These are phyloP conservation scores for Hirsutella thompsonii DNA, from an alignment of 2,329 filamentous ascomycete species.

Conservation along the genomic window DNA sequence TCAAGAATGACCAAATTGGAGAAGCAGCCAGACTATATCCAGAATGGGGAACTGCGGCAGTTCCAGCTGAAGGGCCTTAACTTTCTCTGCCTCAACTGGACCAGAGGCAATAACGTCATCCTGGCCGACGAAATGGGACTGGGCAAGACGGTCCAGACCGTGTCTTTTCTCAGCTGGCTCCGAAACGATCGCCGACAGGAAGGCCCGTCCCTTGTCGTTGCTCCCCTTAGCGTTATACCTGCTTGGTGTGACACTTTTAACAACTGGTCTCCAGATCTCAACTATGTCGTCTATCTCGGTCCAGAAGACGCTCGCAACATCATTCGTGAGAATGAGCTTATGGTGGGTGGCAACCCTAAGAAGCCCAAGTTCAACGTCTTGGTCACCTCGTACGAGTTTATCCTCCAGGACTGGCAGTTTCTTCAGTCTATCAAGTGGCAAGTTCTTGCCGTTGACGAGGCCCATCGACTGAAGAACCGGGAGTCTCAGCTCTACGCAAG, in stretches of 20 bases:
- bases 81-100: conserved; percentile 95
- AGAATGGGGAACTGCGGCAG: conserved; percentile 71
- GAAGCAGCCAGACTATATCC: conserved; percentile 75
- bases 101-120: conserved; percentile 86
- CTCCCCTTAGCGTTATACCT: conserved; percentile 90
- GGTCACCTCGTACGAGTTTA: conserved; percentile 95
- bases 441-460: conserved; percentile 90
- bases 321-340: conserved; percentile 81
- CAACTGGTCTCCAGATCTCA: conserved; percentile 86
- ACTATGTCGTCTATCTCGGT: conserved; percentile 94
- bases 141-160: conserved; percentile 95
- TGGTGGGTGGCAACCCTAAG: conserved; percentile 73
- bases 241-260: conserved; percentile 98
- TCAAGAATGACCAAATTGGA: conserved; percentile 61
- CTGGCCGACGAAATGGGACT: conserved; percentile 97
- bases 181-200: conserved; percentile 81
- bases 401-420: conserved; percentile 73
- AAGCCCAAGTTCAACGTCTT: conserved; percentile 96
- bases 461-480: conserved; percentile 90
- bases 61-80: conserved; percentile 93
- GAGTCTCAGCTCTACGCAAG: conserved; percentile 88
- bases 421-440: conserved; percentile 93
- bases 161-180: conserved; percentile 94
- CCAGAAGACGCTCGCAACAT: conserved; percentile 75
- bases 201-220: conserved; percentile 93